These are phyloP conservation scores for Phialocephala sp. DNA, from an alignment of 2,329 filamentous ascomycete species.

Conservation along the genomic window DNA sequence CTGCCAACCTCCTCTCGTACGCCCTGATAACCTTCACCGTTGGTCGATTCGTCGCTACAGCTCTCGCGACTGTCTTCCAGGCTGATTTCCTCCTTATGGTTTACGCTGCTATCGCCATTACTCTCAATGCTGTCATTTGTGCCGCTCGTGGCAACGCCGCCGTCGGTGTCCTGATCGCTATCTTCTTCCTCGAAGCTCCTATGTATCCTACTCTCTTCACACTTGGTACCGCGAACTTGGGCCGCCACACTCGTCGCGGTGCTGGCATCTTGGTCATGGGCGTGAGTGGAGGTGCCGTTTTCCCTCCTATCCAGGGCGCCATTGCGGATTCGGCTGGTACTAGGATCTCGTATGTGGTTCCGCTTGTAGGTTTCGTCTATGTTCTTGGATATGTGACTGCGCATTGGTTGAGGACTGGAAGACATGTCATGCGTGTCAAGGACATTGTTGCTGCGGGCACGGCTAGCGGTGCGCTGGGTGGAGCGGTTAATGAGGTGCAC, in stretches of 20 bases:
- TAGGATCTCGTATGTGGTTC: constrained; percentile 51
- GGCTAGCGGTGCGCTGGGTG: constrained; percentile 36
- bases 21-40: constrained; percentile 76
- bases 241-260: constrained; percentile 78
- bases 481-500: constrained; percentile 28
- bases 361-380: constrained; percentile 50
- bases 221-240: constrained; percentile 75
- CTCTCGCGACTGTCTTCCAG: constrained; percentile 48
- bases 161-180: constrained; percentile 68
- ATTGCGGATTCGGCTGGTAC: constrained; percentile 60
- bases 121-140: constrained; percentile 42
- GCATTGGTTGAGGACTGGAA: constrained; percentile 44
- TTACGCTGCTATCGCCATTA: constrained; percentile 60
- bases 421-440: constrained; percentile 43
- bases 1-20: constrained; percentile 72
- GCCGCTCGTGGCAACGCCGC: constrained; percentile 48
- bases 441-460: constrained; percentile 32
- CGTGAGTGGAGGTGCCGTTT: constrained; percentile 74
- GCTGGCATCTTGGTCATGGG: constrained; percentile 74
- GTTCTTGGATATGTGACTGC: constrained; percentile 43
- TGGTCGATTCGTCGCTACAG: constrained; percentile 72
- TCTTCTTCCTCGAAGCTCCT: constrained; percentile 80
- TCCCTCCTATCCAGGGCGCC: constrained; percentile 73
- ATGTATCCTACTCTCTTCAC: constrained; percentile 84
- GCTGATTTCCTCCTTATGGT: constrained; percentile 64